Evolutionary conservation across 768 basidiomycete species (phyloP), one percentile per base, ranked within the genome.

Genomic region (Favolaschia claudopus): DNA sequence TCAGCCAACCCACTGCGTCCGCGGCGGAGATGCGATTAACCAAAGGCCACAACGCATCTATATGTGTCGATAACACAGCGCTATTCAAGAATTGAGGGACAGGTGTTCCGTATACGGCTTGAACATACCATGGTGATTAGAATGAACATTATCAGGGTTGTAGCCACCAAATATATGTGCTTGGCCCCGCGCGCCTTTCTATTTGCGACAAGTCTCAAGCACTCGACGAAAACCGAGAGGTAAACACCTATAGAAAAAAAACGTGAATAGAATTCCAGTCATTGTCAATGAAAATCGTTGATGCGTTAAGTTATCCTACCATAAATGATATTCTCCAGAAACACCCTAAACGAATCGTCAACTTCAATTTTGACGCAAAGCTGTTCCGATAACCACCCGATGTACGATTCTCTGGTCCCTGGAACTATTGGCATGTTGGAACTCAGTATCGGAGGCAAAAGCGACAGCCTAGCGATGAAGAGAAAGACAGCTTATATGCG

Each of bases 1-100:
- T 10, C 34, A n/a, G 12, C 12, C n/a, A 10, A 36, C 12, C 12
- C 10, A n/a, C n/a, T n/a, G n/a, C 34, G 34, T n/a, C n/a, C n/a
- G n/a, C n/a, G n/a, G n/a, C n/a, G n/a, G n/a, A n/a, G n/a, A n/a
- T n/a, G n/a, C n/a, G n/a, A 32, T 6, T 34, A 14, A 53, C 40
- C 24, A 10, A 53, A 43, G 5, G 51, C 40, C 12, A 32, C 17
- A 5, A 43, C 24, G 8, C 40, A 53, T 2, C 51, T 39, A 24
- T 37, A 32, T 8, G 51, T 53, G 19, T 51, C 38, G 29, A 51
- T 51, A 8, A 51, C 25, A 31, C 49, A 51, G 34, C 49, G 49
- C 49, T 51, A n/a, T 22, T 2, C n/a, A n/a, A n/a, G n/a, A n/a
- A n/a, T n/a, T n/a, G n/a, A n/a, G n/a, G n/a, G n/a, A n/a, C n/a